Percentiles rank a stretch among this genome's conserved stretches.
phyloP scores from a whole-genome alignment of 495 filamentous ascomycete genomes.

The Penicillium ochrochloron region DNA sequence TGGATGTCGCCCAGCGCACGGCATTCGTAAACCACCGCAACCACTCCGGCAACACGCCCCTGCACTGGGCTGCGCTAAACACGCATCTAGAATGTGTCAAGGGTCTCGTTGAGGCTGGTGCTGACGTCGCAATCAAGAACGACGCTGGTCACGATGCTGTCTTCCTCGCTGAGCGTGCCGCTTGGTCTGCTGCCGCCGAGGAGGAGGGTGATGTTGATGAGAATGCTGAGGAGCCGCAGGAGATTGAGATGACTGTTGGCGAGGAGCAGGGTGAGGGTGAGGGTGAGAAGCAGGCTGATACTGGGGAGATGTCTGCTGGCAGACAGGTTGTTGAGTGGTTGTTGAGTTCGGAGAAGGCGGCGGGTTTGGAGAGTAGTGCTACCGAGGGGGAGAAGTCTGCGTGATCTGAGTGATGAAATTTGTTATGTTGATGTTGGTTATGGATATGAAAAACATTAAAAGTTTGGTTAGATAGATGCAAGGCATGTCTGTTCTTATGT shows the following conservation, averaged over 20 bases:
- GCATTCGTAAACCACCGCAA: constrained; percentile 71
- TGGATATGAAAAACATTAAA: constrained; percentile 12
- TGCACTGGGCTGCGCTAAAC: constrained; percentile 92
- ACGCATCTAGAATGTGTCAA: constrained; percentile 83
- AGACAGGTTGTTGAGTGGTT: constrained; percentile 55
- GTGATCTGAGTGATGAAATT: constrained; percentile 8
- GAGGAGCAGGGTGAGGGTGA: constrained; percentile 29
- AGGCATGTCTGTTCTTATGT: constrained; percentile 5
- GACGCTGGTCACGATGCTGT: constrained; percentile 82
- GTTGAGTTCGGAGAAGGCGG: constrained; percentile 46
- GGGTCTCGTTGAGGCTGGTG: constrained; percentile 70
- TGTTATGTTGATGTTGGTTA: not conserved
- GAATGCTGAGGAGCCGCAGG: constrained; percentile 30
- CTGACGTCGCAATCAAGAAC: constrained; percentile 75
- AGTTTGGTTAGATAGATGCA: constrained; percentile 11
- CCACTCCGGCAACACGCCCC: constrained; percentile 78
- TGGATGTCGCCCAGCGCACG: constrained; percentile 26
- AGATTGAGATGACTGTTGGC: constrained; percentile 38
- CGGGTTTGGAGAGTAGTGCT: constrained; percentile 41
- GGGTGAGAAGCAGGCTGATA: constrained; percentile 22
- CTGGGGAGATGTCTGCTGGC: constrained; percentile 41
- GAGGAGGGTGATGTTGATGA: constrained; percentile 28
- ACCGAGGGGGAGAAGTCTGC: constrained; percentile 32
- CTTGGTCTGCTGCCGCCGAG: constrained; percentile 41
- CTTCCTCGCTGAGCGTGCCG: constrained; percentile 77